Conservation (phyloP, 305 asterid genomes). For the Fraxinus greggii region DNA sequence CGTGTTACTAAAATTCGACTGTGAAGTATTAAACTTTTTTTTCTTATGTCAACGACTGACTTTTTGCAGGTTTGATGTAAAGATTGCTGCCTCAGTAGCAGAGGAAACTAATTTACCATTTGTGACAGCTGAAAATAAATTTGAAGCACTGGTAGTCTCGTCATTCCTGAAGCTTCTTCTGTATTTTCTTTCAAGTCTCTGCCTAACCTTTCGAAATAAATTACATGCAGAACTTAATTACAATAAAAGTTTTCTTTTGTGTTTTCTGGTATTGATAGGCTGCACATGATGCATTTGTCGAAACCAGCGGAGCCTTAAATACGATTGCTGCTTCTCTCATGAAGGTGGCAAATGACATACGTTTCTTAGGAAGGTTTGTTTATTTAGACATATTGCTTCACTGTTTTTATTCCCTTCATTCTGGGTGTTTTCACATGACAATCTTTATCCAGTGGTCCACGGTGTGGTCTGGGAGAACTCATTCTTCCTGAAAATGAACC, state of each 20-base stretch:
- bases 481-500: constrained; percentile 99
- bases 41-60: constrained; percentile 2
- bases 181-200: constrained; percentile 7
- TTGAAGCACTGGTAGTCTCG: constrained; percentile 81
- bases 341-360: constrained; percentile 95
- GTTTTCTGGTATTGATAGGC: constrained; percentile 54
- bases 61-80: constrained; percentile 69
- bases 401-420: constrained; percentile 5
- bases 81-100: constrained; percentile 93
- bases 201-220: background rate
- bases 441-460: constrained; percentile 74
- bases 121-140: constrained; percentile 97
- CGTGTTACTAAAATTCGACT: background rate
- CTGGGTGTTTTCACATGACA: constrained; percentile 24
- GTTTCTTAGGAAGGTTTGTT: constrained; percentile 88
- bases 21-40: background rate
- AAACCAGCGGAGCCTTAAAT: constrained; percentile 89
- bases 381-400: constrained; percentile 17
- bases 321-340: constrained; percentile 85
- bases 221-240: background rate
- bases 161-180: constrained; percentile 27
- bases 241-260: background rate
- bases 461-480: constrained; percentile 97
- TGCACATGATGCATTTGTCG: constrained; percentile 93
- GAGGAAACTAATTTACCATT: constrained; percentile 91